Evolutionary conservation across 78 protist species (phyloP).

Genomic region (Dictyostelium purpureum): DNA sequence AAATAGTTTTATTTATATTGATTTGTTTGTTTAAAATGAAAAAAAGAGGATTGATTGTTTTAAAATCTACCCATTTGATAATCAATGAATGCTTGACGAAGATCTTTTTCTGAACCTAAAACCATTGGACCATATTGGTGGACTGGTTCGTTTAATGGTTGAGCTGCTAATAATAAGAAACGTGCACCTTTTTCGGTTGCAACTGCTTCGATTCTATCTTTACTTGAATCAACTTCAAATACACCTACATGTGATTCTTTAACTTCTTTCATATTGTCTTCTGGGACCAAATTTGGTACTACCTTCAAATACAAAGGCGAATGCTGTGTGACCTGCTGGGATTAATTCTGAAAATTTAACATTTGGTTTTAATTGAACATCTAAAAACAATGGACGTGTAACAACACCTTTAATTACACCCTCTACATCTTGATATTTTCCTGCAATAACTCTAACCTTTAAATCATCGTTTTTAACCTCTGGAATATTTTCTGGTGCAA

Average conservation of each 20-base stretch:
- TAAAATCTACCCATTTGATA: slow-evolving; percentile 52
- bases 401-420: slow-evolving; percentile 22
- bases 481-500: slow-evolving; percentile 7
- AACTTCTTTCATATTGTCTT: background rate
- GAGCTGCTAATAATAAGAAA: slow-evolving; percentile 72
- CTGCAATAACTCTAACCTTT: slow-evolving; percentile 62
- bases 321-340: slow-evolving; percentile 59
- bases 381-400: slow-evolving; percentile 39
- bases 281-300: slow-evolving; percentile 50
- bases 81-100: slow-evolving; percentile 82
- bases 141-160: slow-evolving; percentile 83
- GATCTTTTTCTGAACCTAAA: slow-evolving; percentile 89
- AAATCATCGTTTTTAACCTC: background rate
- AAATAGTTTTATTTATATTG: too few relatives aligned
- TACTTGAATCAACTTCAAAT: background rate
- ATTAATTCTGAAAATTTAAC: slow-evolving; percentile 2
- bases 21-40: too few relatives aligned
- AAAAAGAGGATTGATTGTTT: too few relatives aligned
- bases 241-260: slow-evolving; percentile 8
- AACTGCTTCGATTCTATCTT: background rate
- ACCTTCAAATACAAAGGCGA: slow-evolving; percentile 37
- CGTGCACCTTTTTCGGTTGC: slow-evolving; percentile 40
- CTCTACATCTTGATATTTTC: background rate
- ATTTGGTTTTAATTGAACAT: slow-evolving; percentile 36
- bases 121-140: slow-evolving; percentile 89